Evolutionary conservation across 139 green algal species (phyloP).

Genomic region (Pleodorina starrii): DNA sequence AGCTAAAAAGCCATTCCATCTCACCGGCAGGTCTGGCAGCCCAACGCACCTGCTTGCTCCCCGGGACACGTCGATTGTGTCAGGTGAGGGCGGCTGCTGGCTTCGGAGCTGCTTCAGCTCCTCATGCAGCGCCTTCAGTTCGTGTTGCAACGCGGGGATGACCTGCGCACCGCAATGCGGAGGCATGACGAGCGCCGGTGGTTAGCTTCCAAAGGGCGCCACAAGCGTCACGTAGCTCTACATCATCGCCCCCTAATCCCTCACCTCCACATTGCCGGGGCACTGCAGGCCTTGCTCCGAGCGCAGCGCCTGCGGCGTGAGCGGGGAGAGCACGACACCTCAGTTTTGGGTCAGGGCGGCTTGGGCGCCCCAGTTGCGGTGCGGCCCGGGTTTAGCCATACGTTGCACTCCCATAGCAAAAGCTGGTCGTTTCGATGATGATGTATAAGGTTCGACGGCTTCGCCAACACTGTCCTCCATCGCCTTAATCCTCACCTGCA

Average conservation of each 20-base stretch:
- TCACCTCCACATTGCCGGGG: conserved; percentile 45
- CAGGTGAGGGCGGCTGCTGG: background rate
- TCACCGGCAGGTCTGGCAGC: no score
- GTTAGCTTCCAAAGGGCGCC: background rate
- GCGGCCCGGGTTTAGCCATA: no score
- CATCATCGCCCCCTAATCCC: background rate
- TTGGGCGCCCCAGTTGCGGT: no score
- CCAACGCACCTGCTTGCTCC: background rate
- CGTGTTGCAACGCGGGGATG: conserved; percentile 61
- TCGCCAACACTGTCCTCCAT: no score
- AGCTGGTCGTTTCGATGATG: no score
- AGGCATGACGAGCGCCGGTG: background rate
- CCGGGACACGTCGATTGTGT: background rate
- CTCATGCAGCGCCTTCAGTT: conserved; percentile 47
- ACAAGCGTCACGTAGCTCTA: no score
- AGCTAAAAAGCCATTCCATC: no score
- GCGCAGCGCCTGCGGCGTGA: conserved; percentile 33
- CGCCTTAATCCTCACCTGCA: conserved; percentile 38
- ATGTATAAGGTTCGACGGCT: no score
- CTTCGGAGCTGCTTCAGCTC: conserved; percentile 20
- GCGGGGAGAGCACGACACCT: no score
- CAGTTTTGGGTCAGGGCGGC: no score
- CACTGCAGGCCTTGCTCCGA: conserved; percentile 31
- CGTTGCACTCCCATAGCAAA: no score
- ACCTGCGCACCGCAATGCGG: background rate